These are phyloP conservation scores for Yamadazyma conglobata DNA, from an alignment of 1,139 yeast species.

Conservation along the genomic window DNA sequence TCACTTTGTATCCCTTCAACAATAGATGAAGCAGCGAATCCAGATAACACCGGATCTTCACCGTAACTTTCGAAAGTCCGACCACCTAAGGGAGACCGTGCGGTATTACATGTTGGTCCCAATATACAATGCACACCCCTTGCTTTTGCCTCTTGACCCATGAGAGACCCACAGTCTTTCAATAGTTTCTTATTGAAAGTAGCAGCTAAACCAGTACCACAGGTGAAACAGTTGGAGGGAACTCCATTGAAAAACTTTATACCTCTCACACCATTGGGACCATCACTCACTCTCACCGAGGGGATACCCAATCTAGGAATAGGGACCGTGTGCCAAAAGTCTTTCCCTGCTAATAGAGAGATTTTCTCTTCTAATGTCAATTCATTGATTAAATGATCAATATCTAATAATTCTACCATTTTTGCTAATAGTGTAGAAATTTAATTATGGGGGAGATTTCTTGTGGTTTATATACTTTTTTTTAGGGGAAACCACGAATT, in stretches of 20 bases:
- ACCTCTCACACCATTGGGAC: conserved; percentile 37
- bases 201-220: conserved; percentile 45
- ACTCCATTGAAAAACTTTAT: conserved; percentile 29
- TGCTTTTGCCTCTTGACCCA: conserved; percentile 34
- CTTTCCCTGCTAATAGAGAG: conserved; percentile 46
- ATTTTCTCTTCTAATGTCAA: conserved; percentile 48
- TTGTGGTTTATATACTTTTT: background rate
- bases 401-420: conserved; percentile 26
- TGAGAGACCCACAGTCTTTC: conserved; percentile 26
- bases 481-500: too few relatives aligned
- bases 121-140: conserved; percentile 43
- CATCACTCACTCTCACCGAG: conserved; percentile 31
- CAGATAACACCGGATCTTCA: conserved; percentile 60
- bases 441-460: background rate
- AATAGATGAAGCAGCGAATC: conserved; percentile 46
- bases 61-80: conserved; percentile 60
- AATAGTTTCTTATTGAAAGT: conserved; percentile 29
- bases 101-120: conserved; percentile 56
- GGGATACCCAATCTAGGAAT: conserved; percentile 43
- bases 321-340: conserved; percentile 55
- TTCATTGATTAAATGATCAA: conserved; percentile 41
- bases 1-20: conserved; percentile 53
- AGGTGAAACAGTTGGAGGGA: conserved; percentile 36
- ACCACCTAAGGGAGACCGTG: conserved; percentile 62
- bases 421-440: too few relatives aligned